phyloP scores from a whole-genome alignment of 2,329 filamentous ascomycete genomes.

The Diatrype stigma region DNA sequence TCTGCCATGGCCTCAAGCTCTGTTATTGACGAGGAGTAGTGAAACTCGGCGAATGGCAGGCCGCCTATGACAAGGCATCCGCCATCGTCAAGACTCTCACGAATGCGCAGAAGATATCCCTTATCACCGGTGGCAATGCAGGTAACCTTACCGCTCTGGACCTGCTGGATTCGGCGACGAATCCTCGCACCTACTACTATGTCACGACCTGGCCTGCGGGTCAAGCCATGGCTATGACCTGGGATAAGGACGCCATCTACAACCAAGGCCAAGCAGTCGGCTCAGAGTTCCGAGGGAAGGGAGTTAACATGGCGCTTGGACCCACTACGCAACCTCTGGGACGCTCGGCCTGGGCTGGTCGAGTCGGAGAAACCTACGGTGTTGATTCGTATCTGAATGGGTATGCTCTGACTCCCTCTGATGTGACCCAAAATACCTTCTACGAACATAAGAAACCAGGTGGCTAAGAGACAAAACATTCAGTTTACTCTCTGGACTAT shows the following conservation, averaged over 20 bases:
- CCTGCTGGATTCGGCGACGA: slow-evolving; percentile 14
- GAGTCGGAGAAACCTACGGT: slow-evolving; percentile 19
- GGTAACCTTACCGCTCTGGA: slow-evolving; percentile 14
- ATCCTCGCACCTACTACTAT: slow-evolving; percentile 18
- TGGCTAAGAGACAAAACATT: neutral
- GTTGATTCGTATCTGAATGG: slow-evolving; percentile 16
- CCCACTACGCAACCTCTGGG: slow-evolving; percentile 23
- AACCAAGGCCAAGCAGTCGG: slow-evolving; percentile 8
- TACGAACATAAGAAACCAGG: too few relatives aligned
- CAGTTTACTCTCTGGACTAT: neutral
- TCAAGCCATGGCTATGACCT: slow-evolving; percentile 21
- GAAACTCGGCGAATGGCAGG: slow-evolving; percentile 19
- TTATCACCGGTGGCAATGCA: slow-evolving; percentile 35
- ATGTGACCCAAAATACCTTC: neutral
- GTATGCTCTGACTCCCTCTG: neutral
- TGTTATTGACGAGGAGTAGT: slow-evolving; percentile 4
- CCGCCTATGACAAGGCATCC: slow-evolving; percentile 20
- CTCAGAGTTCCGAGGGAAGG: slow-evolving; percentile 19
- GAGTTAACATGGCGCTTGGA: slow-evolving; percentile 19
- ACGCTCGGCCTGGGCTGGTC: slow-evolving; percentile 19
- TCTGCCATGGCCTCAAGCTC: neutral
- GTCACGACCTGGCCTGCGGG: slow-evolving; percentile 25
- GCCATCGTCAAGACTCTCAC: slow-evolving; percentile 29
- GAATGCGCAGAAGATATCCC: slow-evolving; percentile 30
- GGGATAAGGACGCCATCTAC: slow-evolving; percentile 16